Percentiles rank a stretch among this genome's conserved stretches.
Evolutionary conservation across 2,329 filamentous ascomycete genomes (phyloP).

Genomic region (Taxawa tesnikishii): DNA sequence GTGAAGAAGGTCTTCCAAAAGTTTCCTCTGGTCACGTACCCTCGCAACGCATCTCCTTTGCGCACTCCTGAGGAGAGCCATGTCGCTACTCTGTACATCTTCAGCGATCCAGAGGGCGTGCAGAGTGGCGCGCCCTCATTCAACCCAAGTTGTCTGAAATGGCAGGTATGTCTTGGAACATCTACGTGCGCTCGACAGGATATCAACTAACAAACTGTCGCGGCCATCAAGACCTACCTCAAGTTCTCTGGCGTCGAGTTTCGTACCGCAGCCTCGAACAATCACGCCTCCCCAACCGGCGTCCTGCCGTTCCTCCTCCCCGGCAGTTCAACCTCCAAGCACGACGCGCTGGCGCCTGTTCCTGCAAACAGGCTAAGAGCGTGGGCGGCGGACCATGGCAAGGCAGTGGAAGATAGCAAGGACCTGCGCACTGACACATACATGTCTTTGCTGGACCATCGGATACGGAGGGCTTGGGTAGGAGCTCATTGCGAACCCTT

Average conservation of each 20-base stretch:
- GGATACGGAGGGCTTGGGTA: conserved; percentile 79
- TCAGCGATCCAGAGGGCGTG: conserved; percentile 55
- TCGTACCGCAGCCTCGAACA: conserved; percentile 59
- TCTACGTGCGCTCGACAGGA: conserved; percentile 4
- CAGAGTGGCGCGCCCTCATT: conserved; percentile 56
- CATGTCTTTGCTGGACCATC: conserved; percentile 60
- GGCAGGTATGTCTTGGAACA: conserved; percentile 57
- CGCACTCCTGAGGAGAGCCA: conserved; percentile 37
- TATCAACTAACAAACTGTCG: no score
- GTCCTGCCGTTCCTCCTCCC: conserved; percentile 79
- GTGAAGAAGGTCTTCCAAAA: conserved; percentile 73
- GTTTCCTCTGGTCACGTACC: conserved; percentile 69
- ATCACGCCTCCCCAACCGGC: conserved; percentile 85
- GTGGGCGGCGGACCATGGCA: conserved; percentile 48
- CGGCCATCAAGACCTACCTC: conserved; percentile 57
- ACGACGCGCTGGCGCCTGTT: conserved; percentile 31
- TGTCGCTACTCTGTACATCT: conserved; percentile 60
- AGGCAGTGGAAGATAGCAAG: conserved; percentile 14
- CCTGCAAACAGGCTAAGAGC: conserved; percentile 54
- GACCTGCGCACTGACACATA: conserved; percentile 58
- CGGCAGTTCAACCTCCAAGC: conserved; percentile 12
- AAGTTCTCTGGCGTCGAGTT: conserved; percentile 62
- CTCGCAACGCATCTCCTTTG: conserved; percentile 60
- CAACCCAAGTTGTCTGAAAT: conserved; percentile 89
- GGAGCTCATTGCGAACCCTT: conserved; percentile 12